A percentile compares a stretch with the other conserved stretches of the same genome.
These are phyloP conservation scores for Besnoitia besnoiti DNA, from an alignment of 169 alveolate genomes.

Conservation along the genomic window DNA sequence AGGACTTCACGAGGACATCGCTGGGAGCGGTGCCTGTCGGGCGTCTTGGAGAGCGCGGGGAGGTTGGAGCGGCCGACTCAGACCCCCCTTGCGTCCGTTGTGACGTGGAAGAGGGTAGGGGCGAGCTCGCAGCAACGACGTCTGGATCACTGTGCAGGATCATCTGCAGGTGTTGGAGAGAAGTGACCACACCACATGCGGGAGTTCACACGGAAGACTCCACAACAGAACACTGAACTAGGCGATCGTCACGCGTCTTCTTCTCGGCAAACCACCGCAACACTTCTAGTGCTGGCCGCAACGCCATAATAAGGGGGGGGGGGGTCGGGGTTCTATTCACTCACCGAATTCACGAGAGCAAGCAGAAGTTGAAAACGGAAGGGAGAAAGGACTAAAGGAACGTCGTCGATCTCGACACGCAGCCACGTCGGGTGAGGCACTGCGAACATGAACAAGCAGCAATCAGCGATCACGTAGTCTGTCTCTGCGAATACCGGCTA, in stretches of 20 bases:
- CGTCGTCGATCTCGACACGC: conserved; percentile 20
- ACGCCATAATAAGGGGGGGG: no score
- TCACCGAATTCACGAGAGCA: neutral
- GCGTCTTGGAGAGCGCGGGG: neutral
- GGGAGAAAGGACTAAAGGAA: conserved; percentile 23
- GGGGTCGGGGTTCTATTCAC: neutral
- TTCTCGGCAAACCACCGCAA: no score
- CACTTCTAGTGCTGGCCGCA: no score
- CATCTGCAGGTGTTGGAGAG: neutral
- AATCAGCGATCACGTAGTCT: no score
- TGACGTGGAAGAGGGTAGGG: neutral
- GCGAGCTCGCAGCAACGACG: neutral
- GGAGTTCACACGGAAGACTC: neutral
- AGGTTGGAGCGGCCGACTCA: neutral
- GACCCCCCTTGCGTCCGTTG: neutral
- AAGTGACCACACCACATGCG: neutral
- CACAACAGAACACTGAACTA: no score
- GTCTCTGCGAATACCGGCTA: no score
- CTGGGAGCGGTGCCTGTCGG: no score
- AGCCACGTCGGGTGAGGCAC: conserved; percentile 34
- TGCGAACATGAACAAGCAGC: neutral
- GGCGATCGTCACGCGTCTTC: no score
- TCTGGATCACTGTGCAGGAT: neutral
- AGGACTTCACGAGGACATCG: no score
- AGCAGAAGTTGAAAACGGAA: conserved; percentile 17